A percentile compares a stretch with the other conserved stretches of the same genome.
These are phyloP conservation scores for Saccharum spontaneum DNA, from an alignment of 176 grass and related monocot species.

Conservation along the genomic window DNA sequence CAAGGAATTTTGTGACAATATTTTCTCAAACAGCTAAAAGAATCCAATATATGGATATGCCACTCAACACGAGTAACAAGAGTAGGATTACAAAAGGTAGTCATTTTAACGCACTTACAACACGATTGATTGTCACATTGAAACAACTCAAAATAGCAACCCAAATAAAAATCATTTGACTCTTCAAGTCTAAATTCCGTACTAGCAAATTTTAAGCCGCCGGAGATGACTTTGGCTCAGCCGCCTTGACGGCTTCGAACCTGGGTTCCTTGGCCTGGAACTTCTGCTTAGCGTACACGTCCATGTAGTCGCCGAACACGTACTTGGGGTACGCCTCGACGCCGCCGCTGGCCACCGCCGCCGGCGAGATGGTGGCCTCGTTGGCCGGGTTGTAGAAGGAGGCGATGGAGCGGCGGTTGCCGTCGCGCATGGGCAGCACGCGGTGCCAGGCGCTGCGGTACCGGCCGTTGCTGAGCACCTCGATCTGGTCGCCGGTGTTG, in stretches of 20 bases:
- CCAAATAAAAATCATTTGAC: background rate
- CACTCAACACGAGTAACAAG: background rate
- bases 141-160: background rate
- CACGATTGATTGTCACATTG: background rate
- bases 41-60: background rate
- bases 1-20: background rate
- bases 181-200: too few species aligned
- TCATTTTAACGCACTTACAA: background rate
- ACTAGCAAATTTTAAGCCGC: background rate
- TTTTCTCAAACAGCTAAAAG: background rate
- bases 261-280: conserved; percentile 52
- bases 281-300: conserved; percentile 58
- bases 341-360: background rate
- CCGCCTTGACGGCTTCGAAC: conserved; percentile 46
- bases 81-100: background rate
- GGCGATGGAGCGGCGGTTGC: conserved; percentile 59
- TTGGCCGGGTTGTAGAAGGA: conserved; percentile 65
- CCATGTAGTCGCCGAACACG: conserved; percentile 63
- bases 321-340: conserved; percentile 38
- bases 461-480: conserved; percentile 59
- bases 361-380: conserved; percentile 45
- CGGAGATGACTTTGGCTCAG: conserved; percentile 21
- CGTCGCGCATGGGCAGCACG: conserved; percentile 54
- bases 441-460: conserved; percentile 82
- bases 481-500: conserved; percentile 75